phyloP scores from a whole-genome alignment of 306 rosid species.

The Casuarina cunninghamiana region DNA sequence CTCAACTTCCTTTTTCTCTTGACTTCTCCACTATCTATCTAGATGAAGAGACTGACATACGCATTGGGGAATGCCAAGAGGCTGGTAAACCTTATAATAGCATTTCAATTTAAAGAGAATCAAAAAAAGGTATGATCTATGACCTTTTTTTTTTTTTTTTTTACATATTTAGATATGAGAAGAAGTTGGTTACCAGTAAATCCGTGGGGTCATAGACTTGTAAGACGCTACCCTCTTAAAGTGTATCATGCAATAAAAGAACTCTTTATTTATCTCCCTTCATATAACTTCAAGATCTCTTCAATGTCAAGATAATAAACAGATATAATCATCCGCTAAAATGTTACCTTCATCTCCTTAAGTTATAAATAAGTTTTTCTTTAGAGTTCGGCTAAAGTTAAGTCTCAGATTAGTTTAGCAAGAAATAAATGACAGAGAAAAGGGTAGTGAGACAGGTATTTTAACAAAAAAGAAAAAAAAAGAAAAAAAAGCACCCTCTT shows the following conservation, averaged over 20 bases:
- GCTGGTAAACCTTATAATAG: no score
- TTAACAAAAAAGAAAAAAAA: no score
- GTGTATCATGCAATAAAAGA: no score
- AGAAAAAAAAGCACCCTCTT: neutral
- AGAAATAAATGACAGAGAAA: neutral
- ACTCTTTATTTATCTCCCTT: neutral
- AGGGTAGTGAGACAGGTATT: neutral
- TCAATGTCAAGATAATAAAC: neutral
- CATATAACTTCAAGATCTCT: neutral
- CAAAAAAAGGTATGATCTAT: no score
- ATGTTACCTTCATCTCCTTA: neutral
- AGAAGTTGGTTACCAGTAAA: neutral
- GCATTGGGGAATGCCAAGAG: no score
- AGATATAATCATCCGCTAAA: neutral
- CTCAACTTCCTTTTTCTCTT: neutral
- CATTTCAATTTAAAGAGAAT: no score
- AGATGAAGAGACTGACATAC: no score
- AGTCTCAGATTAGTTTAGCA: neutral
- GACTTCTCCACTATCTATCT: neutral
- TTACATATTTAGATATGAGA: no score
- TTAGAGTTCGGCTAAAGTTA: neutral
- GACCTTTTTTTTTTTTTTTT: no score
- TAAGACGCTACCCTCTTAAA: no score
- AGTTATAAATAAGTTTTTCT: no score
- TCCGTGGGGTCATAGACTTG: no score